Evolutionary conservation across 108 stramenopile genomes (phyloP).

Genomic region (Seminavis robusta): DNA sequence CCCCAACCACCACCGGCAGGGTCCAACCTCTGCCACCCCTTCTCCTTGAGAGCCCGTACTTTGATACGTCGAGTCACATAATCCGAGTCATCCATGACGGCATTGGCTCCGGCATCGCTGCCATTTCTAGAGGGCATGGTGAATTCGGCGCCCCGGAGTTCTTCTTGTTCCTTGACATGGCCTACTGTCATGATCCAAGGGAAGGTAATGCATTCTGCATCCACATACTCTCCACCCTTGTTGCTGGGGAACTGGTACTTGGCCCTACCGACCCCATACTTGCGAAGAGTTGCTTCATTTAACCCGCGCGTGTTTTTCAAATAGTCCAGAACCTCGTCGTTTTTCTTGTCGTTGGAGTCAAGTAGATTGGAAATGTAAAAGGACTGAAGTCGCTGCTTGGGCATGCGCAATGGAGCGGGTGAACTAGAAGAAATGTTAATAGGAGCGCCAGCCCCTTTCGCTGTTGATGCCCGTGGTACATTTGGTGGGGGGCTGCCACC

Average conservation of each 20-base stretch:
- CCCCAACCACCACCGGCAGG: slow-evolving; percentile 92
- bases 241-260: slow-evolving; percentile 54
- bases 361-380: slow-evolving; percentile 48
- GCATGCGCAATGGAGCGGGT: slow-evolving; percentile 55
- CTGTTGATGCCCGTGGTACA: neutral
- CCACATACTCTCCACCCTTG: slow-evolving; percentile 9
- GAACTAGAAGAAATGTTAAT: neutral
- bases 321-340: slow-evolving; percentile 46
- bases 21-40: slow-evolving; percentile 74
- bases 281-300: slow-evolving; percentile 46
- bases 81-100: slow-evolving; percentile 9
- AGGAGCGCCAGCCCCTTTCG: neutral
- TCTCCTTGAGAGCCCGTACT: slow-evolving; percentile 74
- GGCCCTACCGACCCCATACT: slow-evolving; percentile 90
- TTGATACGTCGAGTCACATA: slow-evolving; percentile 74
- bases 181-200: slow-evolving; percentile 83
- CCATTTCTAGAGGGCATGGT: neutral
- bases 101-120: neutral
- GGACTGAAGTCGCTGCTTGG: slow-evolving; percentile 37
- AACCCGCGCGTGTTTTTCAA: slow-evolving; percentile 66
- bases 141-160: slow-evolving; percentile 39
- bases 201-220: slow-evolving; percentile 84
- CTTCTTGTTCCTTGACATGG: slow-evolving; percentile 62
- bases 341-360: slow-evolving; percentile 14
- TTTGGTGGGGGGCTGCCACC: neutral